Conservation (phyloP, 768 basidiomycete genomes). For the Terana coerulea region DNA sequence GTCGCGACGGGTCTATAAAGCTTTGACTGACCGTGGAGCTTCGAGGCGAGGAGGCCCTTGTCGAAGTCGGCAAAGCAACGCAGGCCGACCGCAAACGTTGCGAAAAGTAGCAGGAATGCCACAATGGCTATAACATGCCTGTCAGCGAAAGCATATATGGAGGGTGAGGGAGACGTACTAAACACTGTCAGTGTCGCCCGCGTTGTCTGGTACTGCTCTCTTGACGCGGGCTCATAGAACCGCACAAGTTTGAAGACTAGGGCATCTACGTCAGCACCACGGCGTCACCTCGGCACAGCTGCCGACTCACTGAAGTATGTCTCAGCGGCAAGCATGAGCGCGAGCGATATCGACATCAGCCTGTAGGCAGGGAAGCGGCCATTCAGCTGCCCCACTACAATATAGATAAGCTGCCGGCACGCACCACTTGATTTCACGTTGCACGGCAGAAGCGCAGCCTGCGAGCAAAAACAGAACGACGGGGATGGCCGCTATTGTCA, state of each 20-base stretch:
- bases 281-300: not conserved
- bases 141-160: not conserved
- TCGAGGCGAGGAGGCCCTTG: constrained; percentile 69
- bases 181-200: constrained; percentile 77
- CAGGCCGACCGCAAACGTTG: constrained; percentile 73
- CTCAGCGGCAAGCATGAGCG: constrained; percentile 73
- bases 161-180: constrained; percentile 45
- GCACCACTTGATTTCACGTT: constrained; percentile 78
- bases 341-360: constrained; percentile 69
- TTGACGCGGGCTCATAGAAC: constrained; percentile 65
- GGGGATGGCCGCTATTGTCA: constrained; percentile 82
- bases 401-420: too few relatives aligned
- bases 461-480: constrained; percentile 66
- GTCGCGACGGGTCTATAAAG: constrained; percentile 30
- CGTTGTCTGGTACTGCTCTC: constrained; percentile 59
- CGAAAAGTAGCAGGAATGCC: constrained; percentile 68
- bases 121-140: constrained; percentile 53
- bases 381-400: not conserved
- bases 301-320: constrained; percentile 44
- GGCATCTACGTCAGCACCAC: constrained; percentile 5
- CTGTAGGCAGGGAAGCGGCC: constrained; percentile 31
- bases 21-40: constrained; percentile 70
- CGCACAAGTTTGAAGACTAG: constrained; percentile 83
- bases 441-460: constrained; percentile 65
- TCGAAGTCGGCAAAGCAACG: constrained; percentile 83